A percentile compares a stretch with the other conserved stretches of the same genome.
Conservation (phyloP, 495 filamentous ascomycete genomes). For the Podospora tetraspora region DNA sequence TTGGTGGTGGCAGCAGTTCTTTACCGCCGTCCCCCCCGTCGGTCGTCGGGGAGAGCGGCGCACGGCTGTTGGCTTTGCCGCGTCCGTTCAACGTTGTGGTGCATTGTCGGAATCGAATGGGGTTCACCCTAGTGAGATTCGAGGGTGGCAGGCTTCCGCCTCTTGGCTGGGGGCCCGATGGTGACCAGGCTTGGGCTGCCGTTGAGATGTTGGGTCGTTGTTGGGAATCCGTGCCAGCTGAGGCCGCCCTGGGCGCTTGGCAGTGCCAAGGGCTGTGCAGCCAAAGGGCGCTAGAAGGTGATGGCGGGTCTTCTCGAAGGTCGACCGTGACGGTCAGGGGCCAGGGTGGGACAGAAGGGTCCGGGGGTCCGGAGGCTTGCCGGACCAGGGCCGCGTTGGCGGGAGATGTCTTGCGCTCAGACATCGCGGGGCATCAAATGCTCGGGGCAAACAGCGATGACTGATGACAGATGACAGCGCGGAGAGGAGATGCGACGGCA, state of each 20-base stretch:
- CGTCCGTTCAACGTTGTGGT: background rate
- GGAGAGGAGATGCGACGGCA: background rate
- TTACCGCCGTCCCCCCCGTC: background rate
- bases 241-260: background rate
- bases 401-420: background rate
- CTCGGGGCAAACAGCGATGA: background rate
- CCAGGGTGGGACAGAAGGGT: background rate
- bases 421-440: background rate
- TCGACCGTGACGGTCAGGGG: too few species aligned
- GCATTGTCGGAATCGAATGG: background rate
- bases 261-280: background rate
- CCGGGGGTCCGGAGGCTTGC: background rate
- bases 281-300: background rate
- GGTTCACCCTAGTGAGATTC: background rate
- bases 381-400: background rate
- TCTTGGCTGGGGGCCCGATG: background rate
- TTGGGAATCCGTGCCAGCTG: background rate
- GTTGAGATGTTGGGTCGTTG: background rate
- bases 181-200: background rate
- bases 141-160: background rate
- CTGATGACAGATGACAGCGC: background rate
- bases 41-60: background rate
- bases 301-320: background rate
- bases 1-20: background rate
- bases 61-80: background rate